These are phyloP conservation scores for Hypoxylon lienhwacheense DNA, from an alignment of 495 filamentous ascomycete genomes.

Conservation along the genomic window DNA sequence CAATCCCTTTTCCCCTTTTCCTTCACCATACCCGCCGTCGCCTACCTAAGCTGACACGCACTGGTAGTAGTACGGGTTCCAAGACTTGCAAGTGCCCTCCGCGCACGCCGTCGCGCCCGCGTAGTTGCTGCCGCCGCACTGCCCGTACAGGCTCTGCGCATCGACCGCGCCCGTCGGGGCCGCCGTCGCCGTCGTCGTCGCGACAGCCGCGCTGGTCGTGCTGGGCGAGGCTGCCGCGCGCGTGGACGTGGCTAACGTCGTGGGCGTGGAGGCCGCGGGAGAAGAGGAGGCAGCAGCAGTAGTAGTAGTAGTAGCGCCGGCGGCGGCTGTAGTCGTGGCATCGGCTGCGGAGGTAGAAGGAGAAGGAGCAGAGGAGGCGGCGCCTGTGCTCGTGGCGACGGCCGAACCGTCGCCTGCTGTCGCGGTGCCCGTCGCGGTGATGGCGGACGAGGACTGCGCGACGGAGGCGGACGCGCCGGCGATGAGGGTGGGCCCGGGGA, in stretches of 20 bases:
- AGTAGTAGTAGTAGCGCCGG: conserved; percentile 25
- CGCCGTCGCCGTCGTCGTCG: conserved; percentile 36
- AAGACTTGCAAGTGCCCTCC: conserved; percentile 49
- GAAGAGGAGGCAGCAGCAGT: conserved; percentile 24
- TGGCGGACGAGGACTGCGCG: conserved; percentile 39
- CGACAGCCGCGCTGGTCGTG: conserved; percentile 36
- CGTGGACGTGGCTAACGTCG: conserved; percentile 37
- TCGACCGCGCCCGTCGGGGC: conserved; percentile 36
- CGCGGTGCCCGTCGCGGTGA: conserved; percentile 41
- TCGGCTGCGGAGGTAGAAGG: conserved; percentile 31
- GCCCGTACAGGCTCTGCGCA: conserved; percentile 48
- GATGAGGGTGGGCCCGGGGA: conserved; percentile 58
- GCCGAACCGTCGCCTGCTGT: conserved; percentile 40
- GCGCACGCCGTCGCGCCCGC: conserved; percentile 53
- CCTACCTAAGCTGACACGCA: conserved; percentile 43
- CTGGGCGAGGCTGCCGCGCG: conserved; percentile 37
- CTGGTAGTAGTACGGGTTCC: conserved; percentile 56
- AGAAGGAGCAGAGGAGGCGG: conserved; percentile 36
- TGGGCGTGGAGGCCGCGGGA: conserved; percentile 26
- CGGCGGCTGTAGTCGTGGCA: conserved; percentile 34
- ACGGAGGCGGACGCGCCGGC: conserved; percentile 43
- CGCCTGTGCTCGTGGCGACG: no score
- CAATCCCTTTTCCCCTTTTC: no score
- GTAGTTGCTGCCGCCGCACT: conserved; percentile 56
- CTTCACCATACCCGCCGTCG: no score